A percentile compares a stretch with the other conserved stretches of the same genome.
phyloP scores from a whole-genome alignment of 345 rosid genomes.

The Turnera subulata region DNA sequence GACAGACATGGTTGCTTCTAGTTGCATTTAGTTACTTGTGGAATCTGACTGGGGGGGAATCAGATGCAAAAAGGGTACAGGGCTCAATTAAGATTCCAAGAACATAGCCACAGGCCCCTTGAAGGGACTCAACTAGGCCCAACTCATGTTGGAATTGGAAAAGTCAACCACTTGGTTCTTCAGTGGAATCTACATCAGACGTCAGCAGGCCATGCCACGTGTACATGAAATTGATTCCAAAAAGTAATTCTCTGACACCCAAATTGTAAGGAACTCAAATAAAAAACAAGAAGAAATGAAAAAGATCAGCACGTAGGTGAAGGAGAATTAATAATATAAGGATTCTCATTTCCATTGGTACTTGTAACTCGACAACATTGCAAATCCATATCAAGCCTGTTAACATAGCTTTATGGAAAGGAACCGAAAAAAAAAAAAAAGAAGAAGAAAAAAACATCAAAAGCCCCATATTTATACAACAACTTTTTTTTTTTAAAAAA shows the following conservation, averaged over 20 bases:
- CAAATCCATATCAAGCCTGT: neutral
- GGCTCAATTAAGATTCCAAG: conserved; percentile 16
- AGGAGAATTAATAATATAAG: neutral
- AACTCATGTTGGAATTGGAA: too few species aligned
- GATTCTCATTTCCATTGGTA: neutral
- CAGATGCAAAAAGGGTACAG: conserved; percentile 19
- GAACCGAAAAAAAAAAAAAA: neutral
- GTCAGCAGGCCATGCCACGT: too few species aligned
- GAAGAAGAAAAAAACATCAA: neutral
- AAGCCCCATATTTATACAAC: conserved; percentile 3
- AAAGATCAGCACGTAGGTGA: neutral
- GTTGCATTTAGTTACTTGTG: neutral
- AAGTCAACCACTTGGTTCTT: too few species aligned
- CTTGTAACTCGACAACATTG: neutral
- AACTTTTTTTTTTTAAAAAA: too few species aligned
- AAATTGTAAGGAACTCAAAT: too few species aligned
- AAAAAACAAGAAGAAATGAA: too few species aligned
- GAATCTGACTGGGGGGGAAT: conserved; percentile 11
- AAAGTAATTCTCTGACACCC: too few species aligned
- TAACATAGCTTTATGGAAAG: neutral
- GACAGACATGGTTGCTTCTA: neutral
- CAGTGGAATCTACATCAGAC: too few species aligned
- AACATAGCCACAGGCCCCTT: conserved; percentile 3
- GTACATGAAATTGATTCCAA: too few species aligned
- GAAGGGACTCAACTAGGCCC: too few species aligned